Base-by-base conservation (phyloP, 148 eudicot species). In the Polygonum aviculare region DNA sequence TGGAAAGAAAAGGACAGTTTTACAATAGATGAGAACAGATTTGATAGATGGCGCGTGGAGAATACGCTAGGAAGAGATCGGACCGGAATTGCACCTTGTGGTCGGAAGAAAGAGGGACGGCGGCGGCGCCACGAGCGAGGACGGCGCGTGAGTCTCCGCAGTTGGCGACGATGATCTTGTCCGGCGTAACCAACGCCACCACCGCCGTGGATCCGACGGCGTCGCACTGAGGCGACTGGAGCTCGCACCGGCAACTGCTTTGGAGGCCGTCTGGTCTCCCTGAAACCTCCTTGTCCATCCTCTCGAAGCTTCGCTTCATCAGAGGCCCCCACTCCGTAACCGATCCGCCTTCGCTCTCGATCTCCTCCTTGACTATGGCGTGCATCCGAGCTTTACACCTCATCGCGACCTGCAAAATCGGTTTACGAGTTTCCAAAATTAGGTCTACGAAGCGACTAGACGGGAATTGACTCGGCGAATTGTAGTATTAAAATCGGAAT, bases 201-300 rank as follows among this genome's bases (percentile, higher is more conserved):
- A 91, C 88, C 0, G 96, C 98, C 2, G 98, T 89, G 21, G 98
- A 93, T 74, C 98, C 98, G 6, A 91, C 98, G 7, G 88, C 91
- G 48, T 86, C 90, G 33, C 90, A 89, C 69, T 89, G 88, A 19
- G 94, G 94, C 21, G 85, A 76, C 19, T 80, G 96, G 5, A 91
- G 86, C 72, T 89, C 92, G 78, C 96, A 93, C 3, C 94, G 83
- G 74, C 98, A 93, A n/a, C 81, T 80, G 26, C 76, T 12, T 2
- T 67, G 85, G 16, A 73, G 78, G 39, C 80, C 79, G 41, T 50
- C 62, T 41, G 82, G 85, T 67, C 76, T 72, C 2, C 74, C 81
- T 0, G 77, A 38, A 1, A 78, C 89, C 79, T 93, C 98, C 47
- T 83, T 82, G 63, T 93, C 98, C 98, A 93, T 90, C 14, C 86